phyloP scores from a whole-genome alignment of 1,284 basidiomycete species.

The Fomes fomentarius region DNA sequence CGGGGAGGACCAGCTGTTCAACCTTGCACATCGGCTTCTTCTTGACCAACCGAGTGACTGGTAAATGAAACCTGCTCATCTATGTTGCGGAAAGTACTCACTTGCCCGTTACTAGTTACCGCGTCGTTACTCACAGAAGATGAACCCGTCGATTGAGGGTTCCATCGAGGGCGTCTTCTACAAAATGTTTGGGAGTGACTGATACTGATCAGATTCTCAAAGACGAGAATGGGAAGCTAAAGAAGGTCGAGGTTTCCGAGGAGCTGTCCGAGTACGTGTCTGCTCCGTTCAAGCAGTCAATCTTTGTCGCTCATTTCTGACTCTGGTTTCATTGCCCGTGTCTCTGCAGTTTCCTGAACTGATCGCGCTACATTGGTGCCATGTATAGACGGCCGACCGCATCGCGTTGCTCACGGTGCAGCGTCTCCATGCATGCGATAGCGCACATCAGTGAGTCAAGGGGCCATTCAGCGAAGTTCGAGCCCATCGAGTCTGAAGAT shows the following conservation, averaged over 20 bases:
- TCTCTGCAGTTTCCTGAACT: conserved; percentile 27
- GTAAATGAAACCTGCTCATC: conserved; percentile 1
- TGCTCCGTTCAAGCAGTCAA: neutral
- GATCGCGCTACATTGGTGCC: conserved; percentile 31
- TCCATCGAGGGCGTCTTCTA: conserved; percentile 32
- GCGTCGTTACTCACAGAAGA: conserved; percentile 28
- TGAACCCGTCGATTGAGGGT: conserved; percentile 28
- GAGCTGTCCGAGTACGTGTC: conserved; percentile 27
- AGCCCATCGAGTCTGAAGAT: conserved; percentile 29
- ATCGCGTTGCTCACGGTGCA: conserved; percentile 33
- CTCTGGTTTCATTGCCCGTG: no score
- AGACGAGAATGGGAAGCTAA: conserved; percentile 19
- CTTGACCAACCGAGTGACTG: conserved; percentile 31
- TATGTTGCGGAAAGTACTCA: neutral
- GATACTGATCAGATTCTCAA: conserved; percentile 26
- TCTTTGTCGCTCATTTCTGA: neutral
- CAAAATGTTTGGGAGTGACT: conserved; percentile 22
- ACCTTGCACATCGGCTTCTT: conserved; percentile 34
- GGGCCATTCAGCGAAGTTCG: conserved; percentile 28
- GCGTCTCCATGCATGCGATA: conserved; percentile 29
- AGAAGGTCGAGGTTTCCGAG: conserved; percentile 25
- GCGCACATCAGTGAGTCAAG: conserved; percentile 28
- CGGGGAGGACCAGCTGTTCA: conserved; percentile 31
- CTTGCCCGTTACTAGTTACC: conserved; percentile 22
- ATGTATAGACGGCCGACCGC: conserved; percentile 32